Evolutionary conservation across 768 basidiomycete species (phyloP), one percentile per base, ranked within the genome.

Genomic region (Termitomyces sp.): DNA sequence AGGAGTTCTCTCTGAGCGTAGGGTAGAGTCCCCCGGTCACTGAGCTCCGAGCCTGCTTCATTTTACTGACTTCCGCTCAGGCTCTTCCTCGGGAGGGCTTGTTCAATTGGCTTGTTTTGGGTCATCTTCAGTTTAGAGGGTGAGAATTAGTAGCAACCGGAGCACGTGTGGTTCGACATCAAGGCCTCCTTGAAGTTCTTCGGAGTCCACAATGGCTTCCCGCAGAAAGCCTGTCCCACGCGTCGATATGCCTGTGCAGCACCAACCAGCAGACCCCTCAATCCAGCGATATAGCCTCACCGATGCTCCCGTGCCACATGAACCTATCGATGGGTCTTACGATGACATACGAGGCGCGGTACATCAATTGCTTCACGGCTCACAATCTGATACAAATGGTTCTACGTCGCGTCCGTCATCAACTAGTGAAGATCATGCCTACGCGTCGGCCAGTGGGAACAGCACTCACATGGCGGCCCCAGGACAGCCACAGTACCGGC

Each of bases 401-500:
- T 55, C 56, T 6, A 23, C 41, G n/a, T 55, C 57, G 25, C 57
- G 45, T 27, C 21, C 43, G 14, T 35, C 59, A n/a, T 58, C 54
- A 7, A 21, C 42, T 12, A 34, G n/a, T 45, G 46, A 27, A 28
- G 40, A 42, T 23, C 56, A 39, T 27, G 25, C 17, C 21, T 40
- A 58, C 44, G 35, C 25, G 16, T 56, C 55, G 3, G 35, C 25
- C 11, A 51, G 23, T 47, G 42, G 16, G 27, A 32, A 39, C 12
- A 30, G 32, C n/a, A 12, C 39, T 23, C 9, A 32, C 39, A 44
- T 35, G 16, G 35, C 25, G 7, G 14, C 50, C 34, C n/a, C 32
- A 32, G 46, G 37, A 41, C 50, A 35, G 6, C 63, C 21, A 49
- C 63, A 69, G 52, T 78, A 77, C 55, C 67, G 64, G 25, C 78